phyloP scores from a whole-genome alignment of 2,329 filamentous ascomycete genomes.

The Fusarium irregulare region DNA sequence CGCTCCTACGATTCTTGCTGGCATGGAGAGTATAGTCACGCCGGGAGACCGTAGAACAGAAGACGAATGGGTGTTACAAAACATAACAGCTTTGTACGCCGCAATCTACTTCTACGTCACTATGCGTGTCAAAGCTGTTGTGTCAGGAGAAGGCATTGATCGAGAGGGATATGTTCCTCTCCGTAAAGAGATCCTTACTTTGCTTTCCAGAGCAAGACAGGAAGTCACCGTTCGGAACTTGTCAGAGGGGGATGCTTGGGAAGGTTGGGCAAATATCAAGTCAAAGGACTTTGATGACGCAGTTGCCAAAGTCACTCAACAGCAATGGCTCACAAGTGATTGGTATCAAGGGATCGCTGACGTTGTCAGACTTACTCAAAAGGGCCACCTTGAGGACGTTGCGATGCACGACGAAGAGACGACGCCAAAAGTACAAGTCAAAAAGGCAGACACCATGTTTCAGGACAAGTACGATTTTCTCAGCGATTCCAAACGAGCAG shows the following conservation, averaged over 20 bases:
- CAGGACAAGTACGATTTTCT: slow-evolving; percentile 79
- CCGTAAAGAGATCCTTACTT: slow-evolving; percentile 60
- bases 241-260: slow-evolving; percentile 63
- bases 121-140: slow-evolving; percentile 59
- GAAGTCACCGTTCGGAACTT: slow-evolving; percentile 53
- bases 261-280: slow-evolving; percentile 62
- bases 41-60: slow-evolving; percentile 58
- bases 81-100: slow-evolving; percentile 67
- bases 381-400: slow-evolving; percentile 51
- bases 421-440: slow-evolving; percentile 53
- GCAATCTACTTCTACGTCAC: slow-evolving; percentile 71
- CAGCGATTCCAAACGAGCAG: slow-evolving; percentile 69
- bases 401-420: slow-evolving; percentile 52
- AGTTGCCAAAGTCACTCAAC: slow-evolving; percentile 67
- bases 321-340: slow-evolving; percentile 68
- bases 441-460: slow-evolving; percentile 76
- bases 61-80: slow-evolving; percentile 61
- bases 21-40: slow-evolving; percentile 68
- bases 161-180: slow-evolving; percentile 58
- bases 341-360: slow-evolving; percentile 73
- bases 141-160: slow-evolving; percentile 54
- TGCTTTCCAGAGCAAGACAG: slow-evolving; percentile 56
- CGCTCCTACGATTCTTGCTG: slow-evolving; percentile 79
- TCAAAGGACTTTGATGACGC: slow-evolving; percentile 70
- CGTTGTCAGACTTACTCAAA: slow-evolving; percentile 54